A percentile compares a stretch with the other conserved stretches of the same genome.
Conservation (phyloP, 805 yeast genomes). For the Maudiozyma saulgeensis region DNA sequence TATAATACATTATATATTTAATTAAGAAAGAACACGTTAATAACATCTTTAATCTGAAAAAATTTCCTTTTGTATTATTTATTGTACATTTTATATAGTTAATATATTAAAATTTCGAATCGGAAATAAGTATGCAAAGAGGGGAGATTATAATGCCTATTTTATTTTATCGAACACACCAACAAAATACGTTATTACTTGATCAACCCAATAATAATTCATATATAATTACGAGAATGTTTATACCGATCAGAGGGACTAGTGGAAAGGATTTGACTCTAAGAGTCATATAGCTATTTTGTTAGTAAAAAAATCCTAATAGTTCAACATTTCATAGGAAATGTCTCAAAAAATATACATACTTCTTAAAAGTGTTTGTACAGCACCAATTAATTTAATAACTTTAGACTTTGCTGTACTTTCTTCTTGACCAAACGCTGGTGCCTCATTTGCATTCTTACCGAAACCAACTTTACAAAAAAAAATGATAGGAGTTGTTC, state of each 20-base stretch:
- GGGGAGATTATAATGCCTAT: no score
- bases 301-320: constrained; percentile 2
- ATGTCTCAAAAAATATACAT: constrained; percentile 19
- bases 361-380: constrained; percentile 64
- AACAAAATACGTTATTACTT: not conserved
- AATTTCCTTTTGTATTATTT: not conserved
- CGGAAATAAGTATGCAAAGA: no score
- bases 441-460: constrained; percentile 28
- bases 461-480: constrained; percentile 36
- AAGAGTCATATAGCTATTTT: not conserved
- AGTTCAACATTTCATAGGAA: no score
- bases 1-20: not conserved
- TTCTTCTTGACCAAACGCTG: constrained; percentile 39
- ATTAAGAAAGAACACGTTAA: not conserved
- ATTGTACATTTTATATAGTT: no score
- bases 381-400: constrained; percentile 59
- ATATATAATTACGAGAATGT: constrained; percentile 56
- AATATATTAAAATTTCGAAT: no score
- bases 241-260: constrained; percentile 64
- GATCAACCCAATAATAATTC: constrained; percentile 56
- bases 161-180: not conserved
- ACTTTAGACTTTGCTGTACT: constrained; percentile 48
- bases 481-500: not conserved
- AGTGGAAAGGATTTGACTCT: not conserved
- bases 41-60: not conserved